Percentiles rank a stretch among this genome's conserved stretches.
Evolutionary conservation across 1,139 yeast genomes (phyloP).

Genomic region (Scheffersomyces quercinus): DNA sequence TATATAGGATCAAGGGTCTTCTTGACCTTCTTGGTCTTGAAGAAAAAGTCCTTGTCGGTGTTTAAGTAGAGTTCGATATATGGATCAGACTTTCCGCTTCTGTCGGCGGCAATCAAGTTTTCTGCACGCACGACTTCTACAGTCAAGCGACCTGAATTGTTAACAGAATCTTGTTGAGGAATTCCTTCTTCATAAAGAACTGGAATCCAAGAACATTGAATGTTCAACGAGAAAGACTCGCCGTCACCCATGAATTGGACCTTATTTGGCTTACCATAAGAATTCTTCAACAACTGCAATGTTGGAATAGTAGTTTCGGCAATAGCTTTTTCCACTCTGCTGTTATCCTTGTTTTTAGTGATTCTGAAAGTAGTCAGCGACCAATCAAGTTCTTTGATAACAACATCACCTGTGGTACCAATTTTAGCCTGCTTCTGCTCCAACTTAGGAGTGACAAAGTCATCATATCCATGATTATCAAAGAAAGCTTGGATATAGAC

Average conservation of each 20-base stretch:
- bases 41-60: conserved; percentile 55
- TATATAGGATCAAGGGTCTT: conserved; percentile 86
- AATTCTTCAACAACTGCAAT: conserved; percentile 60
- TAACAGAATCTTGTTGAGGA: conserved; percentile 73
- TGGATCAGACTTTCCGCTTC: conserved; percentile 93
- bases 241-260: conserved; percentile 50
- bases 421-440: conserved; percentile 40
- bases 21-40: conserved; percentile 77
- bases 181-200: conserved; percentile 52
- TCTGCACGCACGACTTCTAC: conserved; percentile 65
- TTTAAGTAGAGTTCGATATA: conserved; percentile 68
- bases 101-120: conserved; percentile 79
- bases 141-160: conserved; percentile 74
- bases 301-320: conserved; percentile 73
- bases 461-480: conserved; percentile 69
- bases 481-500: conserved; percentile 71
- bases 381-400: conserved; percentile 74
- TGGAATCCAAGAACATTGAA: conserved; percentile 83
- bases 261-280: conserved; percentile 59
- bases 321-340: conserved; percentile 57
- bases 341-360: conserved; percentile 51
- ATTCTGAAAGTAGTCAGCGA: conserved; percentile 67
- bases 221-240: conserved; percentile 51
- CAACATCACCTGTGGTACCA: conserved; percentile 68
- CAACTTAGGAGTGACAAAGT: conserved; percentile 54